These are phyloP conservation scores for Naganishia liquefaciens DNA, from an alignment of 1,284 basidiomycete genomes.

Conservation along the genomic window DNA sequence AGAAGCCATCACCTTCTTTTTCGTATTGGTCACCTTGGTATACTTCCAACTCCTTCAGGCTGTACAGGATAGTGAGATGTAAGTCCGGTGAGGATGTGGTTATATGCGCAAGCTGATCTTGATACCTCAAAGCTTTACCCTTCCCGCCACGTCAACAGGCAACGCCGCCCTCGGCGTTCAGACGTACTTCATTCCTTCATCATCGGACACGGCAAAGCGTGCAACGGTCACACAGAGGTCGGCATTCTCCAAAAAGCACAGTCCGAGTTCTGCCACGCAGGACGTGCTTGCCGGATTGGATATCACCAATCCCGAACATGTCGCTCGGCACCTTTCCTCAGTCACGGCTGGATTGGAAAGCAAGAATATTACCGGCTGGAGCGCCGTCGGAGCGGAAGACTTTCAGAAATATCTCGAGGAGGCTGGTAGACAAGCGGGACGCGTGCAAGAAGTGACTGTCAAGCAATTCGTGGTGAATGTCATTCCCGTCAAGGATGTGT, in stretches of 20 bases:
- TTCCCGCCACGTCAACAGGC: conserved; percentile 1
- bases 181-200: conserved; percentile 16
- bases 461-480: conserved; percentile 49
- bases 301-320: conserved; percentile 35
- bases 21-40: conserved; percentile 79
- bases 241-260: conserved; percentile 25
- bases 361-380: conserved; percentile 45
- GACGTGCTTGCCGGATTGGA: conserved; percentile 24
- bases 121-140: conserved; percentile 5
- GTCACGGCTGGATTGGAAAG: conserved; percentile 46
- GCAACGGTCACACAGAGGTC: conserved; percentile 1
- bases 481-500: conserved; percentile 1
- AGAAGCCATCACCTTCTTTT: conserved; percentile 85
- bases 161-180: conserved; percentile 1
- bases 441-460: conserved; percentile 41
- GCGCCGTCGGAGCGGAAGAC: conserved; percentile 35
- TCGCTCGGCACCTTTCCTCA: conserved; percentile 34
- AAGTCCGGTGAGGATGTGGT: conserved; percentile 30
- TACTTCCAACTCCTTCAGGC: conserved; percentile 89
- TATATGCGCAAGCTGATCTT: not conserved
- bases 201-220: conserved; percentile 19
- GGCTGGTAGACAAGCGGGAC: conserved; percentile 1
- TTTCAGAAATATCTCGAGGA: conserved; percentile 21
- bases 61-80: conserved; percentile 65
- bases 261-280: conserved; percentile 12